Evolutionary conservation across 257 asterid genomes (phyloP).

Genomic region (Capsicum rhomboideum): DNA sequence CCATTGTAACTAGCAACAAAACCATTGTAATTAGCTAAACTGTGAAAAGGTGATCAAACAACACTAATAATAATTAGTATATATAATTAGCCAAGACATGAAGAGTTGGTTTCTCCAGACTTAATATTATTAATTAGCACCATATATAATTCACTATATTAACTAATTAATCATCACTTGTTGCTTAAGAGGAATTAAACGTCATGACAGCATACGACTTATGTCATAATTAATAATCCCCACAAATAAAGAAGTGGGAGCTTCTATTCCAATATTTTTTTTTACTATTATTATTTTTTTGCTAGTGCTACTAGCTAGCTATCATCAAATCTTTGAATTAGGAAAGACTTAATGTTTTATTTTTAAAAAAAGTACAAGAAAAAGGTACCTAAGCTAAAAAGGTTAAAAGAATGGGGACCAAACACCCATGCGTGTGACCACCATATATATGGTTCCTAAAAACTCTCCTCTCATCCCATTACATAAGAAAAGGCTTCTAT

Average conservation of each 20-base stretch:
- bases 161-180: not conserved
- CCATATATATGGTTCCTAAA: constrained; percentile 22
- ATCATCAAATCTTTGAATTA: constrained; percentile 49
- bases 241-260: constrained; percentile 12
- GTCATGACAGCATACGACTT: constrained; percentile 68
- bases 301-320: constrained; percentile 37
- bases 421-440: constrained; percentile 70
- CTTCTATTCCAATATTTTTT: not conserved
- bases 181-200: constrained; percentile 8
- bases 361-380: not conserved
- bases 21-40: not conserved
- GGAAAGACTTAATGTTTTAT: not conserved
- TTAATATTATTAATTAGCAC: not conserved
- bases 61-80: constrained; percentile 1
- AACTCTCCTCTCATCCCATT: not conserved
- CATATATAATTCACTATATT: no score
- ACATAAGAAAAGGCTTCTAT: not conserved
- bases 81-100: constrained; percentile 2
- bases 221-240: constrained; percentile 62
- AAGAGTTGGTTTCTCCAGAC: not conserved
- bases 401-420: constrained; percentile 37
- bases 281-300: not conserved
- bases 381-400: not conserved
- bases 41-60: constrained; percentile 3
- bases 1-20: not conserved